Percentiles rank a stretch among this genome's conserved stretches.
Conservation (phyloP, 2,329 filamentous ascomycete species). For the Diaporthe capsici region DNA sequence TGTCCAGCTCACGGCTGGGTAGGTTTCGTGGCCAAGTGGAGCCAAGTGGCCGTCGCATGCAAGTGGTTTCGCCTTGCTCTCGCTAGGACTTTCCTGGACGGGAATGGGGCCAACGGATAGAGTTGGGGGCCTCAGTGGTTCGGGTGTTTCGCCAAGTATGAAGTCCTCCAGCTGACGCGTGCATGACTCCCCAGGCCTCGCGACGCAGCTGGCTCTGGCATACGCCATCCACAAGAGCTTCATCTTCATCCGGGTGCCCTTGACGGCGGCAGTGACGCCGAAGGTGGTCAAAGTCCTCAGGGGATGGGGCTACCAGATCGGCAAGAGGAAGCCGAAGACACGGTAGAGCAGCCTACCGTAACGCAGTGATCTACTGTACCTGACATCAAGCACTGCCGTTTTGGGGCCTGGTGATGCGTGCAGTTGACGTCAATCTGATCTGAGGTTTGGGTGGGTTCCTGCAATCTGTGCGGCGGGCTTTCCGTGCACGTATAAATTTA, state of each 20-base stretch:
- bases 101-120: constrained; percentile 11
- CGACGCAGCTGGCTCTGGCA: constrained; percentile 89
- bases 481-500: constrained; percentile 10
- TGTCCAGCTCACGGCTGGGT: neutral
- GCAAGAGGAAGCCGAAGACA: constrained; percentile 69
- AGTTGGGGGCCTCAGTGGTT: neutral
- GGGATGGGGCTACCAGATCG: constrained; percentile 95
- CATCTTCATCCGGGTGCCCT: constrained; percentile 94
- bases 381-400: neutral
- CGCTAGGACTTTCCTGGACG: constrained; percentile 9
- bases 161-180: constrained; percentile 10
- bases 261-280: constrained; percentile 90
- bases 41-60: neutral
- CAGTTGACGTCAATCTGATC: constrained; percentile 39
- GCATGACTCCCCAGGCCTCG: constrained; percentile 62
- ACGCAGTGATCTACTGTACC: constrained; percentile 27
- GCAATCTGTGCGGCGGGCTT: constrained; percentile 28
- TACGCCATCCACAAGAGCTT: constrained; percentile 99
- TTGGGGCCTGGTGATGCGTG: neutral
- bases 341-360: constrained; percentile 31
- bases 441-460: constrained; percentile 21
- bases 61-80: neutral
- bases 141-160: constrained; percentile 2
- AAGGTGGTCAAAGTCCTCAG: constrained; percentile 93
- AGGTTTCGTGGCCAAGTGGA: neutral